Percentiles rank a stretch among this genome's conserved stretches.
phyloP scores from a whole-genome alignment of 352 stramenopile genomes.

The Phytophthora hybrid region DNA sequence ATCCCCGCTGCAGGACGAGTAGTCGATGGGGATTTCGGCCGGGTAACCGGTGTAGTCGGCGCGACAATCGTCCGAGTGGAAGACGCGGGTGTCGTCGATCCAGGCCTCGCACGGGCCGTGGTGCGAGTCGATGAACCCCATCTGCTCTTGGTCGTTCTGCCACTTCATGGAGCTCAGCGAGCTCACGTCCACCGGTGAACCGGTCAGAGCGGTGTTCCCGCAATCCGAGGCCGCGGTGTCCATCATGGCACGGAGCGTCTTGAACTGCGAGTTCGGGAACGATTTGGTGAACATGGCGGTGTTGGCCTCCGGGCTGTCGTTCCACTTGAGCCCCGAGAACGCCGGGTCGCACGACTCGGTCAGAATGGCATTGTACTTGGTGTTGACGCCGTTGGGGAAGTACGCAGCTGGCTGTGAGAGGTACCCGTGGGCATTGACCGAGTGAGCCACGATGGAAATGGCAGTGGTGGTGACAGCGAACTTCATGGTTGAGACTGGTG shows the following conservation, averaged over 20 bases:
- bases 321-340: constrained; percentile 41
- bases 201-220: constrained; percentile 27
- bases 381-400: constrained; percentile 44
- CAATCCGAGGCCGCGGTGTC: constrained; percentile 42
- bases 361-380: constrained; percentile 35
- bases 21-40: constrained; percentile 62
- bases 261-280: constrained; percentile 43
- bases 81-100: constrained; percentile 52
- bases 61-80: constrained; percentile 52
- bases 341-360: constrained; percentile 33
- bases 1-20: constrained; percentile 52
- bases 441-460: constrained; percentile 29
- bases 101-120: constrained; percentile 59
- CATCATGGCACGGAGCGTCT: constrained; percentile 45
- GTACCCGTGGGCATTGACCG: constrained; percentile 50
- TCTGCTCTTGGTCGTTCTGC: constrained; percentile 54
- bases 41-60: constrained; percentile 50
- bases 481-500: constrained; percentile 28
- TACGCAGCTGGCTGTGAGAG: constrained; percentile 42
- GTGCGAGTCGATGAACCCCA: constrained; percentile 56
- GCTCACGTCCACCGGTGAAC: constrained; percentile 44
- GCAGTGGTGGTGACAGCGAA: constrained; percentile 34
- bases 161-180: constrained; percentile 48
- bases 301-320: constrained; percentile 38
- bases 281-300: constrained; percentile 38